Evolutionary conservation across 257 asterid genomes (phyloP).

Genomic region (Jaltomata sinuosa): DNA sequence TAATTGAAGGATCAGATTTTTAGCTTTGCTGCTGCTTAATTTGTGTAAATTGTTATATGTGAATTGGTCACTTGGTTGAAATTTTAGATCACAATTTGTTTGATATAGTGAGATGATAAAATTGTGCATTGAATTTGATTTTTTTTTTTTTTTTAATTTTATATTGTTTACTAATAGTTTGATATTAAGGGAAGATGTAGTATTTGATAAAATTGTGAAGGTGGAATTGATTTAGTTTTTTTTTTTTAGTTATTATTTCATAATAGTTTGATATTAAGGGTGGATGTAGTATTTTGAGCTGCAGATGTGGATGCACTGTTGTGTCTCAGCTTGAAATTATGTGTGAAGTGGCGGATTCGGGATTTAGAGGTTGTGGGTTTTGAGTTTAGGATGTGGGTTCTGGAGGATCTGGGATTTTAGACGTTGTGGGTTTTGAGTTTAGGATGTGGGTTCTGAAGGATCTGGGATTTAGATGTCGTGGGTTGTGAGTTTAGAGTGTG

Average conservation of each 20-base stretch:
- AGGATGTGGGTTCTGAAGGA: neutral
- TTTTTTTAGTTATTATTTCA: neutral
- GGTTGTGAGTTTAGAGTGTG: neutral
- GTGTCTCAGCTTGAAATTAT: neutral
- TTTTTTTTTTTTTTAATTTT: neutral
- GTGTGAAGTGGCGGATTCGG: neutral
- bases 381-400: neutral
- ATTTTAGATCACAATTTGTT: neutral
- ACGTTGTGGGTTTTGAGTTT: neutral
- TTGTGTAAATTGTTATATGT: neutral
- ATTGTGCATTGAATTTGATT: neutral
- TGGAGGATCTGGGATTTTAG: neutral
- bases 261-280: neutral
- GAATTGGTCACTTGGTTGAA: neutral
- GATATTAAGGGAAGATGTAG: neutral
- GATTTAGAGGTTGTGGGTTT: neutral
- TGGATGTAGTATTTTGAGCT: neutral
- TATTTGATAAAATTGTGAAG: neutral
- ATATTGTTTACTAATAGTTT: neutral
- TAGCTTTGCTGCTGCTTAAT: neutral
- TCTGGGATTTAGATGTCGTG: neutral
- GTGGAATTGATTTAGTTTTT: neutral
- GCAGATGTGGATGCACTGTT: neutral
- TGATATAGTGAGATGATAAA: neutral
- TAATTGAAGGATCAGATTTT: neutral